These are phyloP conservation scores for Knoxdaviesia proteae DNA, from an alignment of 2,329 filamentous ascomycete species.

Conservation along the genomic window DNA sequence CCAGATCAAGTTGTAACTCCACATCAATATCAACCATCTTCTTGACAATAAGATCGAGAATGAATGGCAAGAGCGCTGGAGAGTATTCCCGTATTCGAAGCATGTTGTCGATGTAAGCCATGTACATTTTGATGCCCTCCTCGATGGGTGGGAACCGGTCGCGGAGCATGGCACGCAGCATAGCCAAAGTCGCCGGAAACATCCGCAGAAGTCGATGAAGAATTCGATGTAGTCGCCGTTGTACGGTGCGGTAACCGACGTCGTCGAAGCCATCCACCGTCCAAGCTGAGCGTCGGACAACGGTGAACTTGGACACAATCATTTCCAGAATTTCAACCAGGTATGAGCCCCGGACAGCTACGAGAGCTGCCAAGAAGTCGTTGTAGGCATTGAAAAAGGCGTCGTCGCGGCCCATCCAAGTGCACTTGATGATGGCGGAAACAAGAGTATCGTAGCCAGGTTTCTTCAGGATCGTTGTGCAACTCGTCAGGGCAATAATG, in stretches of 20 bases:
- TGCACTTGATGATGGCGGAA: conserved; percentile 34
- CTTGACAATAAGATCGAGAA: conserved; percentile 67
- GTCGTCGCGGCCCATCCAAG: conserved; percentile 44
- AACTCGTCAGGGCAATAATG: conserved; percentile 40
- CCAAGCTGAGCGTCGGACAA: conserved; percentile 23
- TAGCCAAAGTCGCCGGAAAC: conserved; percentile 56
- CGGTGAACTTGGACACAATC: conserved; percentile 59
- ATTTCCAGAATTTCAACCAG: conserved; percentile 55
- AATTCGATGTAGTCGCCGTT: conserved; percentile 53
- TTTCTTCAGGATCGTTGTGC: conserved; percentile 35
- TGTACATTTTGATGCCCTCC: conserved; percentile 58
- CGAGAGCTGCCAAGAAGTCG: conserved; percentile 48
- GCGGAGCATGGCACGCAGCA: conserved; percentile 45
- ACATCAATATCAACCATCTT: conserved; percentile 86
- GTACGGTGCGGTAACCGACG: conserved; percentile 43
- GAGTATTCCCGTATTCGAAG: conserved; percentile 58
- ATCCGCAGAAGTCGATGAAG: conserved; percentile 59
- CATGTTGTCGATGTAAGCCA: conserved; percentile 75
- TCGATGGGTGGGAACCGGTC: conserved; percentile 56
- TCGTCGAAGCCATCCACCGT: conserved; percentile 29
- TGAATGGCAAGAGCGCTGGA: conserved; percentile 55
- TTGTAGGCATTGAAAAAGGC: conserved; percentile 46
- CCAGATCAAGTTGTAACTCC: conserved; percentile 81
- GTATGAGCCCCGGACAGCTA: conserved; percentile 67
- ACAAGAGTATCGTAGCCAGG: conserved; percentile 38